Evolutionary conservation across 176 grass and related monocot genomes (phyloP).

Genomic region (bread wheat (Triticum aestivum)): IWGSC_CS_RefSeq_v2.1 NC_057812.1:143890310-143890809

Average conservation of each 20-base stretch:
- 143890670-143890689: not conserved
- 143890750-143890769: not conserved
- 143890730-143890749: not conserved
- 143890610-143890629: not conserved
- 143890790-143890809: not conserved
- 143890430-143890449: not conserved
- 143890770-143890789: not conserved
- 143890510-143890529: not conserved
- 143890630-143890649: constrained; percentile 33
- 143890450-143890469: not conserved
- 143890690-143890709: not conserved
- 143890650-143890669: constrained; percentile 1
- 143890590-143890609: not conserved
- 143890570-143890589: too few relatives aligned
- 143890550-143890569: not conserved
- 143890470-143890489: not conserved
- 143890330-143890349: not conserved
- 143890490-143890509: not conserved
- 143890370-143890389: not conserved
- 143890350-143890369: not conserved
- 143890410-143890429: not conserved
- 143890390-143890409: not conserved
- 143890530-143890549: not conserved
- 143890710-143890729: not conserved
- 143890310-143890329: too few relatives aligned